These are phyloP conservation scores for Artemisia argyi DNA, from an alignment of 129 eudicot genomes.

Conservation along the genomic window DNA sequence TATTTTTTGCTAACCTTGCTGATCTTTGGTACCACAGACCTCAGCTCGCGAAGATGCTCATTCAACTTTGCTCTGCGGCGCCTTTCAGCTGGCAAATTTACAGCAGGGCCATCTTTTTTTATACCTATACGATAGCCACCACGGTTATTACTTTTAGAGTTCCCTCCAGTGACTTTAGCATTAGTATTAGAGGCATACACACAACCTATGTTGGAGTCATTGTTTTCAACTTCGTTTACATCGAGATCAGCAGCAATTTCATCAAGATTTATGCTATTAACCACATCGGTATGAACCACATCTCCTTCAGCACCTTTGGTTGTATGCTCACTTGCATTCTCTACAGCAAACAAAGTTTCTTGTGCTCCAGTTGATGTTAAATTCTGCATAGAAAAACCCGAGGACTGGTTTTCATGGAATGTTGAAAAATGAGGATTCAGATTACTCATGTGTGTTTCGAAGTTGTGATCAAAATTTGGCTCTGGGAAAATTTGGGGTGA, in stretches of 20 bases:
- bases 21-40: slow-evolving; percentile 86
- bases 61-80: slow-evolving; percentile 81
- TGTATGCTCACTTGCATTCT: slow-evolving; percentile 25
- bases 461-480: slow-evolving; percentile 34
- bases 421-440: slow-evolving; percentile 37
- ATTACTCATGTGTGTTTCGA: slow-evolving; percentile 30
- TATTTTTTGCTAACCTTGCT: slow-evolving; percentile 46
- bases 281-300: slow-evolving; percentile 14
- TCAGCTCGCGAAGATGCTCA: slow-evolving; percentile 65
- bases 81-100: slow-evolving; percentile 78
- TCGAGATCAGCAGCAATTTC: slow-evolving; percentile 54
- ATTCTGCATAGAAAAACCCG: slow-evolving; percentile 25
- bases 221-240: slow-evolving; percentile 42
- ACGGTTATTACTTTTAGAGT: background rate
- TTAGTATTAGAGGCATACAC: no score
- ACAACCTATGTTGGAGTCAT: background rate
- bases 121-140: slow-evolving; percentile 26
- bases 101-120: slow-evolving; percentile 73
- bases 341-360: slow-evolving; percentile 54
- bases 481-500: slow-evolving; percentile 39
- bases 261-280: slow-evolving; percentile 53
- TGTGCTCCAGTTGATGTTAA: no score
- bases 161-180: no score
- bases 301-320: no score
- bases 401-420: slow-evolving; percentile 33